These are phyloP conservation scores for Maudiozyma humilis DNA, from an alignment of 1,139 yeast genomes.

Conservation along the genomic window DNA sequence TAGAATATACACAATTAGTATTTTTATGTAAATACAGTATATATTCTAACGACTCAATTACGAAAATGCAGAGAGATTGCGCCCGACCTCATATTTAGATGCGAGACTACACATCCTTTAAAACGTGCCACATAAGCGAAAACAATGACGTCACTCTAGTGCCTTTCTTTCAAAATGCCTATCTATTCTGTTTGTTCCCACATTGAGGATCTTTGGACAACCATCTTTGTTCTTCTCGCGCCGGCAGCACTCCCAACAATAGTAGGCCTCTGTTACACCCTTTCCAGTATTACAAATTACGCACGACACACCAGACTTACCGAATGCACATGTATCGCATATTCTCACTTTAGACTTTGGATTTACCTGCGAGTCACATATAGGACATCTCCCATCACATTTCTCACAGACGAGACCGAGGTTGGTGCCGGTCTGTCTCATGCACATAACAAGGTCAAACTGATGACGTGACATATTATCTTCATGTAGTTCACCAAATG, in stretches of 20 bases:
- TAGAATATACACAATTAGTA: neutral
- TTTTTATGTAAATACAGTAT: neutral
- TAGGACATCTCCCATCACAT: slow-evolving; percentile 90
- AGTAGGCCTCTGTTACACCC: slow-evolving; percentile 61
- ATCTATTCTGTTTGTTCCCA: slow-evolving; percentile 70
- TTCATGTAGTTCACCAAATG: neutral
- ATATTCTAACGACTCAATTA: neutral
- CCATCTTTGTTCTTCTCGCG: slow-evolving; percentile 84
- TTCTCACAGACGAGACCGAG: slow-evolving; percentile 68
- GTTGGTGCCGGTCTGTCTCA: slow-evolving; percentile 74
- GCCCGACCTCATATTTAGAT: no score
- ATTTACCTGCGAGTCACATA: slow-evolving; percentile 80
- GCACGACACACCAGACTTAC: slow-evolving; percentile 57
- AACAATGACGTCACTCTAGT: slow-evolving; percentile 3
- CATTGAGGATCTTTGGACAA: slow-evolving; percentile 75
- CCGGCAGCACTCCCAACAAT: slow-evolving; percentile 79
- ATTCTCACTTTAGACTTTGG: slow-evolving; percentile 65
- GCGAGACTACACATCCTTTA: neutral
- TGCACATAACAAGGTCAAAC: slow-evolving; percentile 75
- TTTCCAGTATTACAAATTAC: slow-evolving; percentile 53
- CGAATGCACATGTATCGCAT: slow-evolving; percentile 81
- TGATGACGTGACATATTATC: slow-evolving; percentile 78
- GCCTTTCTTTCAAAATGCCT: slow-evolving; percentile 48
- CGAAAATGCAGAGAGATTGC: neutral
- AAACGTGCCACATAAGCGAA: no score